Percentiles rank a stretch among this genome's conserved stretches.
Evolutionary conservation across 495 filamentous ascomycete species (phyloP).

Genomic region (Aspergillus panamensis): DNA sequence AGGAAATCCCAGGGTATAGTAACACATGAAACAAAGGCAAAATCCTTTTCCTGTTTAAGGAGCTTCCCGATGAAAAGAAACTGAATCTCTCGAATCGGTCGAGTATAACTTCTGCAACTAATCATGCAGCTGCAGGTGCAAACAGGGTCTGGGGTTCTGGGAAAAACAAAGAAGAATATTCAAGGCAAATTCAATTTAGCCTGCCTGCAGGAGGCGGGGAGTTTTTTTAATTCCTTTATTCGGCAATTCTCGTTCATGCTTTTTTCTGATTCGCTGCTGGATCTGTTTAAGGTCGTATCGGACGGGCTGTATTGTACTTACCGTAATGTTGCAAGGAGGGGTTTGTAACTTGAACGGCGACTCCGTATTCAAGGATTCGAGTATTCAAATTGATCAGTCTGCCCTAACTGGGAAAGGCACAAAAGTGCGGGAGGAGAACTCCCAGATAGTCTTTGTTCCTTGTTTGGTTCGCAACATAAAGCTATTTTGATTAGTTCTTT

Average conservation of each 20-base stretch:
- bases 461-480: not conserved
- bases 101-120: conserved; percentile 15
- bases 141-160: conserved; percentile 22
- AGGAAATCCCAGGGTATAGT: not conserved
- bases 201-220: conserved; percentile 5
- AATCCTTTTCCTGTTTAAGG: not conserved
- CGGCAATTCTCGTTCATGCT: not conserved
- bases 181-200: conserved; percentile 1
- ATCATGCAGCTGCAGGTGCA: conserved; percentile 18
- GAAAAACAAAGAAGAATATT: not conserved
- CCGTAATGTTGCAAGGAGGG: not conserved
- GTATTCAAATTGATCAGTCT: not conserved
- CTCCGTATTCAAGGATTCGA: not conserved
- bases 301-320: not conserved
- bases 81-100: conserved; percentile 1
- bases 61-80: not conserved
- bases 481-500: not conserved
- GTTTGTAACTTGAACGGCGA: not conserved
- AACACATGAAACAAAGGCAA: not conserved
- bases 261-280: conserved; percentile 3
- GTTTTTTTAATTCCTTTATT: not conserved
- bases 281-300: not conserved
- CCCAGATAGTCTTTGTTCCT: not conserved
- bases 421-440: not conserved
- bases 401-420: not conserved